These are phyloP conservation scores for Fomitopsis palustris DNA, from an alignment of 1,284 basidiomycete species.

Conservation along the genomic window DNA sequence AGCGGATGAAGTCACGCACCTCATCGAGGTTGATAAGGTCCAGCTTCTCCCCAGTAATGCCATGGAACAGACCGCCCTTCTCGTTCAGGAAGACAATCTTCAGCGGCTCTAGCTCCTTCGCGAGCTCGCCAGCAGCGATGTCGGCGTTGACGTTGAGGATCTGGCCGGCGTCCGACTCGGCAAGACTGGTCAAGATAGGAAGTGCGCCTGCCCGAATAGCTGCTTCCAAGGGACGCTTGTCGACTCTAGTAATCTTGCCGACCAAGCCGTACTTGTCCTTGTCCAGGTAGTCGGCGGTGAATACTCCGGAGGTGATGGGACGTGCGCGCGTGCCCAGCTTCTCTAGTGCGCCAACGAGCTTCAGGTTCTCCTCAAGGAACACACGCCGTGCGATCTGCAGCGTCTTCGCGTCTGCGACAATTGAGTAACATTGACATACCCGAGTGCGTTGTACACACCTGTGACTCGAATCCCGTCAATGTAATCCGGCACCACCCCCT, in stretches of 20 bases:
- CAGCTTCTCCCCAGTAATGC: slow-evolving; percentile 91
- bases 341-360: slow-evolving; percentile 88
- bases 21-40: slow-evolving; percentile 98
- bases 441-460: slow-evolving; percentile 41
- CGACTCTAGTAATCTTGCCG: slow-evolving; percentile 88
- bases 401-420: slow-evolving; percentile 76
- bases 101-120: slow-evolving; percentile 95
- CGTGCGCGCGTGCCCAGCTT: slow-evolving; percentile 91
- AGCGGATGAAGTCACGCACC: slow-evolving; percentile 37
- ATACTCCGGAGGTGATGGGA: slow-evolving; percentile 94
- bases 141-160: slow-evolving; percentile 97
- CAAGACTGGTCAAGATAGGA: slow-evolving; percentile 89
- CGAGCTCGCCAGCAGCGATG: slow-evolving; percentile 92
- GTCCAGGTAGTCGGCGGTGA: slow-evolving; percentile 93
- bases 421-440: background rate
- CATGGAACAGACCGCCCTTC: slow-evolving; percentile 97
- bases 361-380: slow-evolving; percentile 93
- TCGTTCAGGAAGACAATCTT: slow-evolving; percentile 99
- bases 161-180: slow-evolving; percentile 89
- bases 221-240: slow-evolving; percentile 93
- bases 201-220: slow-evolving; percentile 91
- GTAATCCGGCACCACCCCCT: slow-evolving; percentile 91
- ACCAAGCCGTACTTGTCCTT: slow-evolving; percentile 93
- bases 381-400: slow-evolving; percentile 91
- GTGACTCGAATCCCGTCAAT: slow-evolving; percentile 95